Evolutionary conservation across 208 protist species (phyloP), one percentile per base, ranked within the genome.

Genomic region (Wallacemonas rigidus): DNA sequence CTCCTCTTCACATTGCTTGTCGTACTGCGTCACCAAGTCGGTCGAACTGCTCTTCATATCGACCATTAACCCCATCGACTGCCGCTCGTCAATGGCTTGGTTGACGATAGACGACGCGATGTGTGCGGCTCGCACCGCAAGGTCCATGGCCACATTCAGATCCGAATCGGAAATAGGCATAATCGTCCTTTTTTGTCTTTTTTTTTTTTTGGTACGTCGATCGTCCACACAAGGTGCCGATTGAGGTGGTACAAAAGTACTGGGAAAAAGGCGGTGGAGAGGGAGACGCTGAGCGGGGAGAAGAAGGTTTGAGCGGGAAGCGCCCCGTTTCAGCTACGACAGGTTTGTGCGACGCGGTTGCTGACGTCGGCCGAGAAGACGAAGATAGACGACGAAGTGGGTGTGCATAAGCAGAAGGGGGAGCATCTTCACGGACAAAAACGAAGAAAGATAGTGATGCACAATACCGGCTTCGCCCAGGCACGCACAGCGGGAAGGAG

Each of bases 1-100:
- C 77, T 92, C 89, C 45, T 88, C 89, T 41, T 92, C 88, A 48
- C 88, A 95, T 62, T 90, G 77, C 62, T 79, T 86, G 76, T 94
- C 90, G 70, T 85, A 93, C 75, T 84, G 76, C 12, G 86, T 94
- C 3, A 95, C 87, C 39, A 92, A 60, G 65, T 95, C 90, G 4
- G 69, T 76, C 26, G 81, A 57, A 78, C 71, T 91, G 43, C 41
- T 69, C 71, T 92, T 92, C 0, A 53, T 72, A 26, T 77, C 64
- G 17, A 79, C 76, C 12, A 89, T 77, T 7, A 88, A 40, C 36
- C 56, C 62, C 39, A 47, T 65, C 1, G 54, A 69, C 8, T 71
- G 58, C 0, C 79, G 75, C 71, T 92, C 84, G n/a, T 90, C 81
- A 2, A 96, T 81, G 11, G 84, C 83, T 14, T 57, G 61, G 51